phyloP scores from a whole-genome alignment of 257 asterid genomes.

The Primulina huaijiensis region DNA sequence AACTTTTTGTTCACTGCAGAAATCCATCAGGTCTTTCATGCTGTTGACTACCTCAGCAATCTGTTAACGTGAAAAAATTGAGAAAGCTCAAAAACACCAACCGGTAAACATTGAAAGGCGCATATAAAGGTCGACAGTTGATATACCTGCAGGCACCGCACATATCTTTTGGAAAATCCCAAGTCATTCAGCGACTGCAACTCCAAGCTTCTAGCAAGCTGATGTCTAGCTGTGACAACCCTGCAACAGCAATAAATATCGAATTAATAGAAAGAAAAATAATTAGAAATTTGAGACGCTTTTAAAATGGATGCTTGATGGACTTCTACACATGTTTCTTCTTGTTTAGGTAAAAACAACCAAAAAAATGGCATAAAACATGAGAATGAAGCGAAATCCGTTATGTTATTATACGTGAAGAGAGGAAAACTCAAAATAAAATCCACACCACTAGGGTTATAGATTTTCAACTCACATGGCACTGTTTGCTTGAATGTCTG shows the following conservation, averaged over 20 bases:
- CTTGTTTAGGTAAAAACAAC: neutral
- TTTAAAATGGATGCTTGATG: neutral
- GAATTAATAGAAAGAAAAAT: neutral
- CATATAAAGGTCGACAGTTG: neutral
- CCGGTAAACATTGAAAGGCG: neutral
- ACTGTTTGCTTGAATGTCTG: slow-evolving; percentile 84
- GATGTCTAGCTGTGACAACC: slow-evolving; percentile 92
- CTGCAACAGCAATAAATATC: slow-evolving; percentile 35
- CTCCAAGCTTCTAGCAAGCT: slow-evolving; percentile 94
- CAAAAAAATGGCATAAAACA: neutral
- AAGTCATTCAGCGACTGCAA: slow-evolving; percentile 87
- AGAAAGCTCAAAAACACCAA: slow-evolving; percentile 16
- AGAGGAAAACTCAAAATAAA: neutral
- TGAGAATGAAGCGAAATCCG: neutral
- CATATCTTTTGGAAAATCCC: slow-evolving; percentile 93
- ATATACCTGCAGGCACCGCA: slow-evolving; percentile 88
- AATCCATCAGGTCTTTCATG: slow-evolving; percentile 96
- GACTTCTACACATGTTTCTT: neutral
- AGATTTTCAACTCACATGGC: slow-evolving; percentile 60
- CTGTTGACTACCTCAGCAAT: slow-evolving; percentile 95
- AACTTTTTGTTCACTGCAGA: slow-evolving; percentile 64
- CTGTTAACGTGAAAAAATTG: slow-evolving; percentile 36
- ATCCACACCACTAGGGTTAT: neutral
- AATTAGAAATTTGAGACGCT: neutral
- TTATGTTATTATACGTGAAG: too few relatives aligned